phyloP scores from a whole-genome alignment of 2,329 filamentous ascomycete genomes.

The Cercospora zeina region DNA sequence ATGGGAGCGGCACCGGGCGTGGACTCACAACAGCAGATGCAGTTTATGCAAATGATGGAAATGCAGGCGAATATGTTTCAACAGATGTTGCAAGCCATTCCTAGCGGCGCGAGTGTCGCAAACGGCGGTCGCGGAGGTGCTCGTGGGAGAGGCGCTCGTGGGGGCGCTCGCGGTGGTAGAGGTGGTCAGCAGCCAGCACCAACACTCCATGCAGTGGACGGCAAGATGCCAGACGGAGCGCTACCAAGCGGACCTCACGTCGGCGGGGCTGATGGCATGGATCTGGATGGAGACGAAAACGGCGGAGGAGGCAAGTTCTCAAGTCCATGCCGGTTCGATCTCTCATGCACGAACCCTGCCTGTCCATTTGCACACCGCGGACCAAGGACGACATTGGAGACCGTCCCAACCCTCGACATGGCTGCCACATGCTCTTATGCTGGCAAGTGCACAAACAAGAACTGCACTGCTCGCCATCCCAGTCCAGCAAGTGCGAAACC shows the following conservation, averaged over 20 bases:
- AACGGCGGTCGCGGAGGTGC: conserved; percentile 50
- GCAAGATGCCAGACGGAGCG: conserved; percentile 30
- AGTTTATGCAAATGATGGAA: conserved; percentile 61
- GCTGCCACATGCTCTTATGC: conserved; percentile 80
- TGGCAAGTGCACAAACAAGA: conserved; percentile 90
- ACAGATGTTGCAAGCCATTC: conserved; percentile 54
- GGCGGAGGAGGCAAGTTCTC: conserved; percentile 56
- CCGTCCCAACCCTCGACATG: conserved; percentile 76
- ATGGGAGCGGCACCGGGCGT: conserved; percentile 52
- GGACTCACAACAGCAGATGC: conserved; percentile 69
- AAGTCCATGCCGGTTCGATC: conserved; percentile 83
- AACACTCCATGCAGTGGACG: conserved; percentile 28
- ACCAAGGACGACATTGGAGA: conserved; percentile 64
- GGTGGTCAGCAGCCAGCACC: conserved; percentile 18
- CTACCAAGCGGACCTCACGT: conserved; percentile 28
- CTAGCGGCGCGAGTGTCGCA: conserved; percentile 26
- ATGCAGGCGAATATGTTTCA: conserved; percentile 83
- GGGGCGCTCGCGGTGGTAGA: conserved; percentile 19
- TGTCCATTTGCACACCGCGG: conserved; percentile 95
- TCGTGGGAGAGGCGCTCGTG: conserved; percentile 24
- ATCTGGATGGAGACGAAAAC: conserved; percentile 62
- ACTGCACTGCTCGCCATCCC: conserved; percentile 88
- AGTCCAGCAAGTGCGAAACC: conserved; percentile 78
- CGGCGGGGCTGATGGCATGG: conserved; percentile 50
- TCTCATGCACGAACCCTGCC: conserved; percentile 81